Evolutionary conservation across 2,329 filamentous ascomycete species (phyloP), one percentile per base, ranked within the genome.

Genomic region (Colletotrichum orbiculare): DNA sequence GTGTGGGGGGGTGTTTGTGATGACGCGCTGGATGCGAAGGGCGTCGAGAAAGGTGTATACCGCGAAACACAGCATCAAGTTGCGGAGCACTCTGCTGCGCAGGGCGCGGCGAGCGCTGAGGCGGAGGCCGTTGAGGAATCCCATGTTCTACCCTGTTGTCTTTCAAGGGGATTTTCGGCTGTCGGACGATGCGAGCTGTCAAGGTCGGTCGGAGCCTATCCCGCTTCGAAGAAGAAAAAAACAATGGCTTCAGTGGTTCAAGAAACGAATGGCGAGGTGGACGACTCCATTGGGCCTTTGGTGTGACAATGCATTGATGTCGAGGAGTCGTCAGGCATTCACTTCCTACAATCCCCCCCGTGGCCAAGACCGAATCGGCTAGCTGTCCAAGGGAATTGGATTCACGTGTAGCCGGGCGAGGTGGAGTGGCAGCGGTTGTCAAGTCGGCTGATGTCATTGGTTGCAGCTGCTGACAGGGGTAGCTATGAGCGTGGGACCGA

Each of bases 41-140:
- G 77, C 74, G 39, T 81, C 78, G 68, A 81, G 70, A n/a, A 79
- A 55, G 57, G 74, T 78, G 70, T 79, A 65, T 60, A 81, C 67
- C 62, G 72, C 54, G 55, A 79, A 66, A 25, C 81, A 60, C 45
- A 77, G 59, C 12, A 79, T 47, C n/a, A 76, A 55, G 35, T 80
- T 70, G 60, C 76, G 75, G 25, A 73, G 68, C 47, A 69, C 67
- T 41, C 77, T 77, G 38, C 73, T 74, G 68, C 79, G 79, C 39
- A 78, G 68, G 54, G 78, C 62, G 35, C 79, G 78, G 39, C 79
- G 78, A 39, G 77, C 60, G 60, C 52, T 47, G 38, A 67, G 65
- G 34, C 55, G 52, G 10, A 65, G 41, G 52, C 62, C 47, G 46
- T 50, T 65, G 2, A 48, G 37, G 41, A 62, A 9, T 50, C 50